Conservation (phyloP, 2,329 filamentous ascomycete genomes). For the Botryotinia convoluta region DNA sequence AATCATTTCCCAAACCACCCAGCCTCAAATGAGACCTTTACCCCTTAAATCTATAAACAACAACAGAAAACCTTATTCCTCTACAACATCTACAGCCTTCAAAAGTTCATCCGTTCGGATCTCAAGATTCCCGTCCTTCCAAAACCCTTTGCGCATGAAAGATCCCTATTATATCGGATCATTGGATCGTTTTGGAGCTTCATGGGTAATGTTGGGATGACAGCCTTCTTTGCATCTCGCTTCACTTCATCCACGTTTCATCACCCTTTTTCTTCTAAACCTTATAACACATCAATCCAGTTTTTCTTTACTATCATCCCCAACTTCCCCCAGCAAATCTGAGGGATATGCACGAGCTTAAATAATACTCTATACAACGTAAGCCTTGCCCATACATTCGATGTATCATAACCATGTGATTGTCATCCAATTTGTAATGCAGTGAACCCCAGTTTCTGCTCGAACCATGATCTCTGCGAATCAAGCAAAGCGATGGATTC, state of each 20-base stretch:
- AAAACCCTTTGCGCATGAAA: not conserved
- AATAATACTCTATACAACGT: not conserved
- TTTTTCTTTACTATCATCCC: not conserved
- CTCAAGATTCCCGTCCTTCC: not conserved
- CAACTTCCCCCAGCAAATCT: not conserved
- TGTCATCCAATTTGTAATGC: not conserved
- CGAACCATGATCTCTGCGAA: not conserved
- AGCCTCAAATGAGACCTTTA: not conserved
- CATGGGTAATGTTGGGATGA: not conserved
- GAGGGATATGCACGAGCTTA: not conserved
- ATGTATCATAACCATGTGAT: not conserved
- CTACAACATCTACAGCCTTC: not conserved
- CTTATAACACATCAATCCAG: not conserved
- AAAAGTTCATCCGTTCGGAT: constrained; percentile 1
- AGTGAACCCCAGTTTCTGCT: not conserved
- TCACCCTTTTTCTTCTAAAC: not conserved
- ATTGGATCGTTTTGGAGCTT: not conserved
- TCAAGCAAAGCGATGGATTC: not conserved
- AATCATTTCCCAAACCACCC: not conserved
- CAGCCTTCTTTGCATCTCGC: constrained; percentile 2
- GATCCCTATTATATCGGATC: not conserved
- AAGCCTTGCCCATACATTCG: not conserved
- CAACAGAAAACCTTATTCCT: not conserved
- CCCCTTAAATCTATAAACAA: not conserved
- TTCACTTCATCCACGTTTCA: constrained; percentile 18